phyloP scores from a whole-genome alignment of 75 land plant genomes.

The Azolla pinnata region DNA sequence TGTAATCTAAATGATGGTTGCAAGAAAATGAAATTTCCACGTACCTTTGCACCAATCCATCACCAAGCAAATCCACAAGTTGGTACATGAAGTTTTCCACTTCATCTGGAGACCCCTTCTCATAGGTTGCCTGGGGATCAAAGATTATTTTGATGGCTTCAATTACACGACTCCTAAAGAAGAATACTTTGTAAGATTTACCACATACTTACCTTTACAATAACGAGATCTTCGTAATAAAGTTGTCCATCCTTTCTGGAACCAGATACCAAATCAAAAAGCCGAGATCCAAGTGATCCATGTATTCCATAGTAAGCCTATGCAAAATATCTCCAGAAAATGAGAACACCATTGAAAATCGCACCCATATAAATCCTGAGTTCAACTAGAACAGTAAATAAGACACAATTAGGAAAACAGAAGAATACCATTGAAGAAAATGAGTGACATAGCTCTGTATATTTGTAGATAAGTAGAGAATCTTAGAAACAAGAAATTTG shows the following conservation, averaged over 20 bases:
- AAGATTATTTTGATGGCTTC: too few species aligned
- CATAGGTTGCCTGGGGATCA: constrained; percentile 50
- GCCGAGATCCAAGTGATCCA: constrained; percentile 56
- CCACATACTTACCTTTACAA: constrained; percentile 74
- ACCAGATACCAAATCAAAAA: constrained; percentile 51
- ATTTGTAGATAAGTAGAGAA: neutral
- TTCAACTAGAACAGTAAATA: neutral
- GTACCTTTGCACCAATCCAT: constrained; percentile 60
- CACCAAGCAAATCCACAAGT: constrained; percentile 56
- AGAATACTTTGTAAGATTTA: neutral
- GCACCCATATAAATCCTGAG: neutral
- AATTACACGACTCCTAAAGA: too few species aligned
- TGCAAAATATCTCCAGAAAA: neutral
- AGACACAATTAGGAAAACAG: too few species aligned
- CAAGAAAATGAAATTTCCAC: neutral
- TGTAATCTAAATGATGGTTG: neutral
- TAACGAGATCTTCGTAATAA: constrained; percentile 64
- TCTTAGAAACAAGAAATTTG: too few species aligned
- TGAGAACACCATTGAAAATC: neutral
- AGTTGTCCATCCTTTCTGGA: constrained; percentile 46
- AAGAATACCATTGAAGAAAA: too few species aligned
- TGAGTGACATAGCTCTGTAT: neutral
- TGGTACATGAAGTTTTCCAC: constrained; percentile 71
- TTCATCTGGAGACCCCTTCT: constrained; percentile 72
- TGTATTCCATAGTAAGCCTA: constrained; percentile 56